Evolutionary conservation across 768 basidiomycete species (phyloP).

Genomic region (Agaricus blazei): DNA sequence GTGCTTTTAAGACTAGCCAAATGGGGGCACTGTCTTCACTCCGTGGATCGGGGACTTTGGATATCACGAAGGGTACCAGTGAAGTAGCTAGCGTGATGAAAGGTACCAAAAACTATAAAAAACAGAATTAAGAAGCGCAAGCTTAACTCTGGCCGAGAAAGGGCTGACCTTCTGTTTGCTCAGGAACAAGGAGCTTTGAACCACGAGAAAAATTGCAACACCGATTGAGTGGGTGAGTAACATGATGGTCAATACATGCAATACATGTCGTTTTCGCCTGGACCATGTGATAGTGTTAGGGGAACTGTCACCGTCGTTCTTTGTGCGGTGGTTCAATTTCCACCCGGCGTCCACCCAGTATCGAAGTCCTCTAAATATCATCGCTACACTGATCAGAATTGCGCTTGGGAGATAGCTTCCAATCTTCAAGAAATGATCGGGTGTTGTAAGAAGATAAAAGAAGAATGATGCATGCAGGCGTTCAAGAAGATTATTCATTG

Average conservation of each 20-base stretch:
- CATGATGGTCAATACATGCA: conserved; percentile 50
- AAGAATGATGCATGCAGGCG: conserved; percentile 97
- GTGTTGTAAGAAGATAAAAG: conserved; percentile 77
- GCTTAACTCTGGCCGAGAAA: neutral
- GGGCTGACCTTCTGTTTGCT: conserved; percentile 34
- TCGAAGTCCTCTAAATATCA: conserved; percentile 80
- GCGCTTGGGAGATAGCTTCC: conserved; percentile 88
- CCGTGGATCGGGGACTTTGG: conserved; percentile 22
- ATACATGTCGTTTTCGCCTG: conserved; percentile 47
- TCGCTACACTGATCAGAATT: conserved; percentile 74
- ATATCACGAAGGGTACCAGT: conserved; percentile 25
- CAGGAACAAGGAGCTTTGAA: conserved; percentile 43
- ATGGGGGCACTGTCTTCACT: conserved; percentile 28
- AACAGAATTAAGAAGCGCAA: neutral
- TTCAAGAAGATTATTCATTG: conserved; percentile 92
- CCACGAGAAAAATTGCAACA: conserved; percentile 39
- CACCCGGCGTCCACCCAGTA: conserved; percentile 69
- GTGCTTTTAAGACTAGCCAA: conserved; percentile 55
- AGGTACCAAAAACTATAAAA: conserved; percentile 1
- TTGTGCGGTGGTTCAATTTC: conserved; percentile 20
- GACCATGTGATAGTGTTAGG: conserved; percentile 29
- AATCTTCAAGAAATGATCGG: conserved; percentile 76
- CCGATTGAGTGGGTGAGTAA: conserved; percentile 53
- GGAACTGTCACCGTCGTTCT: conserved; percentile 15
- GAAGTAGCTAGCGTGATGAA: conserved; percentile 15